Conservation (phyloP, 75 land plant genomes). For the Selaginella moellendorffii region DNA sequence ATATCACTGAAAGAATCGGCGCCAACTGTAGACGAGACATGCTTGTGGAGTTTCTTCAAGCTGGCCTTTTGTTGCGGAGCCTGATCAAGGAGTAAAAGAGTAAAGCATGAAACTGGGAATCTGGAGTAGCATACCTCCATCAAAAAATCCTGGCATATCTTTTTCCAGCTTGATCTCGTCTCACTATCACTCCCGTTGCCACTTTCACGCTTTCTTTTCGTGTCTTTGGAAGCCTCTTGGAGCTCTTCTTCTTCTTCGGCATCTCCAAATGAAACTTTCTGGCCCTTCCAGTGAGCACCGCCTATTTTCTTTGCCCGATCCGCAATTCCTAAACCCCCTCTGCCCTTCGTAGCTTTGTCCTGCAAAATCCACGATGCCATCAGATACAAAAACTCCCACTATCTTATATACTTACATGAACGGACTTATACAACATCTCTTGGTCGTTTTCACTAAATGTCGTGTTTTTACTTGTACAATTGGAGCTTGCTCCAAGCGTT, state of each 20-base stretch:
- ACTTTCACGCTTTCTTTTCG: slow-evolving; percentile 11
- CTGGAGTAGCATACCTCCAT: slow-evolving; percentile 24
- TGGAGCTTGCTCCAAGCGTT: slow-evolving; percentile 41
- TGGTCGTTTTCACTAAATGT: slow-evolving; percentile 76
- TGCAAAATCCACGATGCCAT: slow-evolving; percentile 5
- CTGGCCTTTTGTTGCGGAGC: slow-evolving; percentile 15
- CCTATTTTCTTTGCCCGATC: slow-evolving; percentile 65
- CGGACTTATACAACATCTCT: slow-evolving; percentile 81
- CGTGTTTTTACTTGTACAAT: slow-evolving; percentile 2
- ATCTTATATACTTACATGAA: slow-evolving; percentile 36
- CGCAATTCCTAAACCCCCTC: slow-evolving; percentile 77
- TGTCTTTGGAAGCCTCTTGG: slow-evolving; percentile 1
- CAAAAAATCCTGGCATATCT: slow-evolving; percentile 41
- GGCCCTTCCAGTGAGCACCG: slow-evolving; percentile 57
- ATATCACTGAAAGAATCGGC: background rate
- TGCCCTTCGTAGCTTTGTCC: slow-evolving; percentile 89
- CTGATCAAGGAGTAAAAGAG: slow-evolving; percentile 4
- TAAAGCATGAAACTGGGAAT: background rate
- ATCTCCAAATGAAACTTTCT: slow-evolving; percentile 47
- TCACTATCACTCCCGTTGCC: slow-evolving; percentile 14
- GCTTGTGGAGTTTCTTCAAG: slow-evolving; percentile 14
- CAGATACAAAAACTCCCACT: background rate
- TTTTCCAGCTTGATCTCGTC: slow-evolving; percentile 44
- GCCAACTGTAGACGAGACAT: slow-evolving; percentile 6
- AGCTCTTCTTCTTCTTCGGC: slow-evolving; percentile 32